phyloP scores from a whole-genome alignment of 2,329 filamentous ascomycete genomes.

The Diaporthe humulicola region DNA sequence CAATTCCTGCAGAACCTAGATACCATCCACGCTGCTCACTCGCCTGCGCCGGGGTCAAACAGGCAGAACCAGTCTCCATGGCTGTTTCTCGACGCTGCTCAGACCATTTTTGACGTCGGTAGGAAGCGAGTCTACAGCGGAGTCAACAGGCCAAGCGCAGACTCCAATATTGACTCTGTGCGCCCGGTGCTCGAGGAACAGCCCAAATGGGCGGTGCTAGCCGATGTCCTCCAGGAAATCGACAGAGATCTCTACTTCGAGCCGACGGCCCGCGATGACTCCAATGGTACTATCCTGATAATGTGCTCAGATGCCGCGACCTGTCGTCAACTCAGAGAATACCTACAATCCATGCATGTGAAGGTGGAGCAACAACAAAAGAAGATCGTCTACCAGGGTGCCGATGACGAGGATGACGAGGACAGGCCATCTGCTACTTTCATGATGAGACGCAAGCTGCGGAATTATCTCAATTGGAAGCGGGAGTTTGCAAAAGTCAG shows the following conservation, averaged over 20 bases:
- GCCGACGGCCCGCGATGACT: conserved; percentile 80
- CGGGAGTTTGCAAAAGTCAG: conserved; percentile 89
- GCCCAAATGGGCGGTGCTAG: conserved; percentile 91
- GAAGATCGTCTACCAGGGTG: conserved; percentile 50
- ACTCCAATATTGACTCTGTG: conserved; percentile 70
- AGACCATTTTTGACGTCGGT: conserved; percentile 93
- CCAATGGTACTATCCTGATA: conserved; percentile 91
- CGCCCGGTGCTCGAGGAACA: conserved; percentile 88
- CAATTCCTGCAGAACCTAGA: conserved; percentile 94
- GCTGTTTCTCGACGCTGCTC: conserved; percentile 94
- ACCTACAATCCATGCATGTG: conserved; percentile 90
- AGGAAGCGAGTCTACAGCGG: conserved; percentile 89
- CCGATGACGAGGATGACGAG: conserved; percentile 64
- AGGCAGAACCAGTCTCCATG: conserved; percentile 93
- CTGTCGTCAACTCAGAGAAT: conserved; percentile 90
- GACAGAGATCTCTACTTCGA: conserved; percentile 92
- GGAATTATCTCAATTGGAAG: conserved; percentile 93
- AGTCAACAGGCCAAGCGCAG: conserved; percentile 66
- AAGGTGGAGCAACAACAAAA: conserved; percentile 62
- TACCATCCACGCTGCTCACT: conserved; percentile 91
- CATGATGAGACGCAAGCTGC: conserved; percentile 90
- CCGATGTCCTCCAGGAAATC: conserved; percentile 94
- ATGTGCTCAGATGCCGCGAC: conserved; percentile 94
- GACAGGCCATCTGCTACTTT: conserved; percentile 80
- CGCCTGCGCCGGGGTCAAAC: conserved; percentile 88